Conservation (phyloP, 1,139 yeast species). For the Diutina sp. region DNA sequence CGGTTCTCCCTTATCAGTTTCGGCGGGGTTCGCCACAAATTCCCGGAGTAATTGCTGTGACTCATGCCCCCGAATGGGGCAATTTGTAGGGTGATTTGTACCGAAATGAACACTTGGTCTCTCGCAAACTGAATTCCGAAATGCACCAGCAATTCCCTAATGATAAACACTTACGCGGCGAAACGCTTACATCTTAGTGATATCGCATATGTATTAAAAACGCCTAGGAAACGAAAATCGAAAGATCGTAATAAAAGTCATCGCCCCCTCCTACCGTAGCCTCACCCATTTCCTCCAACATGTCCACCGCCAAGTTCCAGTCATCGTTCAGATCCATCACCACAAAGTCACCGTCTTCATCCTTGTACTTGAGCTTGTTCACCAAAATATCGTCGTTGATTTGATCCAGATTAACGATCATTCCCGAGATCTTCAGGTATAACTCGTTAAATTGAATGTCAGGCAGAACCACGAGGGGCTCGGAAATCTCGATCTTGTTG, state of each 20-base stretch:
- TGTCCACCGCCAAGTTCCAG: slow-evolving; percentile 43
- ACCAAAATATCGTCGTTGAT: slow-evolving; percentile 24
- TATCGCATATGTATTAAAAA: background rate
- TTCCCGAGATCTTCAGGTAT: slow-evolving; percentile 23
- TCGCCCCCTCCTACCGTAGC: background rate
- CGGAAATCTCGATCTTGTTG: slow-evolving; percentile 24
- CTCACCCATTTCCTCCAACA: slow-evolving; percentile 25
- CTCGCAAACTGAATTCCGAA: background rate
- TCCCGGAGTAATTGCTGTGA: background rate
- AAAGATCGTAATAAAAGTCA: background rate
- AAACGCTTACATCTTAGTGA: too few species aligned
- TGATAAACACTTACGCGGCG: too few species aligned
- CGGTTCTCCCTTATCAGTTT: background rate
- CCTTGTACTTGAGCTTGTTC: slow-evolving; percentile 63
- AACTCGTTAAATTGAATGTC: slow-evolving; percentile 35
- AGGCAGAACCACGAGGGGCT: slow-evolving; percentile 27
- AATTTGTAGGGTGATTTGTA: background rate
- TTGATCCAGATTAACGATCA: slow-evolving; percentile 19
- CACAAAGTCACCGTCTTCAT: slow-evolving; percentile 93
- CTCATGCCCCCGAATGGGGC: background rate
- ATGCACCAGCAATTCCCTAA: too few species aligned
- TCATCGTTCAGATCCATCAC: slow-evolving; percentile 77
- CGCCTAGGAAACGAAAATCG: background rate
- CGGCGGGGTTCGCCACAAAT: background rate
- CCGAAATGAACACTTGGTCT: background rate